Base-by-base conservation (phyloP, 148 eudicot species). In the Linanthus parryae region DNA sequence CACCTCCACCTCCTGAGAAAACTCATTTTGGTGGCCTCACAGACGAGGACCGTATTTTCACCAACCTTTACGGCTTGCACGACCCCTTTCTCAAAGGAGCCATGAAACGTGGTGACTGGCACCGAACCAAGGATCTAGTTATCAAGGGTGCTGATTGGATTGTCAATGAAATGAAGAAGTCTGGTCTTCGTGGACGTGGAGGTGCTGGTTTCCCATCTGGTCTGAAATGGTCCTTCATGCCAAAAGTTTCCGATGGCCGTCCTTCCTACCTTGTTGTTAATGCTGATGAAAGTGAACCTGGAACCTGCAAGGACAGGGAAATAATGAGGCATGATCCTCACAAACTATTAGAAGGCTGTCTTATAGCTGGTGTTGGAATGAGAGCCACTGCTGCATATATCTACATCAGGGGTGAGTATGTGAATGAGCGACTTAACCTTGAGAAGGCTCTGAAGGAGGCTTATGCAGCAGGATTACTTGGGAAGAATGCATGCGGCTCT, bases 251-350 rank as follows among this genome's bases (percentile, higher is more conserved):
- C 13, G 95, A 86, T 62, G 95, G 94, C 11, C 89, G 89, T 42
- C 95, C 94, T 39, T 86, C 95, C 3, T 91, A 91, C 65, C 94
- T 91, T 62, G 94, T 86, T 59, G 95, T 86, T 44, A 91, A 91
- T 71, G 97, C 97, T 17, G 89, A 91, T 79, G 97, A 91, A 77
- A 86, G 95, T 81, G 97, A 91, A 65, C 97, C 95, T 38, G 97
- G 97, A 59, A 86, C 97, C 3, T 91, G 95, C 23, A 91, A 91
- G 54, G 97, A 91, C 53, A 81, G 97, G 64, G 95, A 86, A 75
- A 86, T 91, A 28, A 86, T 91, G 95, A 73, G 95, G 41, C 95
- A 91, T 54, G 95, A 86, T 59, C 97, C 97, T 11, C 97, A 91
- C 70, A 86, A 91, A 53, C 64, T 88, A 7, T 46, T 88, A 21